Evolutionary conservation across 2,329 filamentous ascomycete genomes (phyloP).

Genomic region (Claviceps sp.): DNA sequence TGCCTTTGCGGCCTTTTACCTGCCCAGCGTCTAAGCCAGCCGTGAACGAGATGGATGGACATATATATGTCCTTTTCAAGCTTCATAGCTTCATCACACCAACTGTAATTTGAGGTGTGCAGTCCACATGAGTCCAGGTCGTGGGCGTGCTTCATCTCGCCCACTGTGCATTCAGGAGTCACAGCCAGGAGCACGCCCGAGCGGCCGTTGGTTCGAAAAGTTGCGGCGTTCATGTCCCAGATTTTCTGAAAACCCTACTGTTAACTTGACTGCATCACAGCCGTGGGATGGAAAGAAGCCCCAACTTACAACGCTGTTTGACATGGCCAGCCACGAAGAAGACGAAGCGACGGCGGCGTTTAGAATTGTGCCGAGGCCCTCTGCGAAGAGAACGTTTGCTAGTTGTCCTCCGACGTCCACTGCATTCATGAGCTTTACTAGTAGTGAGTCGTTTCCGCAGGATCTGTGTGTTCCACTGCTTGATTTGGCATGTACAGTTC

Average conservation of each 20-base stretch:
- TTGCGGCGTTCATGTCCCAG: conserved; percentile 13
- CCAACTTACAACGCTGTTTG: conserved; percentile 12
- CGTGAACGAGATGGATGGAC: conserved; percentile 6
- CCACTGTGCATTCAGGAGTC: conserved; percentile 14
- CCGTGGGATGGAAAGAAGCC: not conserved
- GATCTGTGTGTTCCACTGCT: not conserved
- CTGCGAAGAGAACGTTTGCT: conserved; percentile 8
- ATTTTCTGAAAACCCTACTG: conserved; percentile 12
- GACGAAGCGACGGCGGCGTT: conserved; percentile 12
- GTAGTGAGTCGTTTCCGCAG: not conserved
- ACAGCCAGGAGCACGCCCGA: conserved; percentile 15
- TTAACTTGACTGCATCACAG: not conserved
- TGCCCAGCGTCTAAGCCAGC: not conserved
- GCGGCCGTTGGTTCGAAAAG: conserved; percentile 8
- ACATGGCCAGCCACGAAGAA: conserved; percentile 12
- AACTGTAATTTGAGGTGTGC: not conserved
- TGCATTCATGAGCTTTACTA: conserved; percentile 2
- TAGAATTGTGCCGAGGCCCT: conserved; percentile 13
- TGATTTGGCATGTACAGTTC: not conserved
- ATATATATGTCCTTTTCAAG: conserved; percentile 8
- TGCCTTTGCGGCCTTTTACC: not conserved
- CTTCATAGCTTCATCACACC: conserved; percentile 7
- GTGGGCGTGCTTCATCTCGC: conserved; percentile 7
- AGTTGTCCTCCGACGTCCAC: conserved; percentile 10
- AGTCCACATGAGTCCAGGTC: conserved; percentile 6